phyloP scores from a whole-genome alignment of 805 yeast genomes.

The Dipodascus geniculatus region DNA sequence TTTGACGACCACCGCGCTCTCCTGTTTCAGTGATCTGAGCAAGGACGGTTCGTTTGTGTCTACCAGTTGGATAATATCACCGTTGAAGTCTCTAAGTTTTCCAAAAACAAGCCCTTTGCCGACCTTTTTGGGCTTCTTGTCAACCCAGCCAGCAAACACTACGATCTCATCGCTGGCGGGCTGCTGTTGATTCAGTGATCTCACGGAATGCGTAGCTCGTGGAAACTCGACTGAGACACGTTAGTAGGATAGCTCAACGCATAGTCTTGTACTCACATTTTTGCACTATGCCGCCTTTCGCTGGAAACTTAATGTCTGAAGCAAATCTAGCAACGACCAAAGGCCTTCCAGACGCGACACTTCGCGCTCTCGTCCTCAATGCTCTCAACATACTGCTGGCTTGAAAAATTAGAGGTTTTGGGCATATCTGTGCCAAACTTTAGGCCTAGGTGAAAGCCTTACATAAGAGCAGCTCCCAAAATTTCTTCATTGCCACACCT shows the following conservation, averaged over 20 bases:
- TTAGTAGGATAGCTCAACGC: not conserved
- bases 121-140: conserved; percentile 57
- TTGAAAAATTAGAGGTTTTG: conserved; percentile 5
- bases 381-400: not conserved
- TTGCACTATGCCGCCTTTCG: not conserved
- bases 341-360: not conserved
- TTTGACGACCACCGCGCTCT: conserved; percentile 59
- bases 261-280: not conserved
- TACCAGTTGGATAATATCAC: conserved; percentile 51
- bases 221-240: conserved; percentile 15
- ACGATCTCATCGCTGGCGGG: conserved; percentile 9
- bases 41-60: conserved; percentile 29
- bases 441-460: not conserved
- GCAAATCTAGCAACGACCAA: not conserved
- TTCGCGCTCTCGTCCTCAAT: not conserved
- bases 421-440: not conserved
- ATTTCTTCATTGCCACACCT: conserved; percentile 8
- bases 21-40: conserved; percentile 44
- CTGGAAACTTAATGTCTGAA: not conserved
- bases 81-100: conserved; percentile 59
- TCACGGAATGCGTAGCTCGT: conserved; percentile 15
- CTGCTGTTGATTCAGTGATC: conserved; percentile 3
- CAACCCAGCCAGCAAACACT: conserved; percentile 76
- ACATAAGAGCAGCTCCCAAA: not conserved
- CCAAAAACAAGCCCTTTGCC: conserved; percentile 61